Percentiles rank a stretch among this genome's conserved stretches.
phyloP scores from a whole-genome alignment of 2,329 filamentous ascomycete species.

The Sporothrix globosa region DNA sequence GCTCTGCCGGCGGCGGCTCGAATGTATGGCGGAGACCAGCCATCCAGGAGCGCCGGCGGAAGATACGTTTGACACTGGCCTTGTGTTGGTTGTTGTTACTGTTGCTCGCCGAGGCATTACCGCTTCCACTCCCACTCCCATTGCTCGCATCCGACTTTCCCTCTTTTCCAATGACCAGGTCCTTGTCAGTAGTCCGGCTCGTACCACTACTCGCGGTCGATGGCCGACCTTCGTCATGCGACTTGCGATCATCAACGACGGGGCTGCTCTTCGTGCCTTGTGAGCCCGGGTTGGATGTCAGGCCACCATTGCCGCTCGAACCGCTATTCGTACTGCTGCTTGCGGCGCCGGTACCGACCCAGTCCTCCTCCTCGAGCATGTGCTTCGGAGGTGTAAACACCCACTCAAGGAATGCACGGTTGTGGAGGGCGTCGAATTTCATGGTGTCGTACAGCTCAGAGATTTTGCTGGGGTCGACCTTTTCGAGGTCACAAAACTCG shows the following conservation, averaged over 20 bases:
- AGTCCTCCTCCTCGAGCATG: constrained; percentile 71
- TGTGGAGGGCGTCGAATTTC: constrained; percentile 98
- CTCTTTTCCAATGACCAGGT: constrained; percentile 39
- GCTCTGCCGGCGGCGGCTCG: constrained; percentile 63
- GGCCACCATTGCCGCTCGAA: not conserved
- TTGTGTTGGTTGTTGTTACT: constrained; percentile 36
- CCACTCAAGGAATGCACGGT: constrained; percentile 95
- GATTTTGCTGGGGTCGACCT: constrained; percentile 98
- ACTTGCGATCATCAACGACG: constrained; percentile 30
- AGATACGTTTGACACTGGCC: constrained; percentile 55
- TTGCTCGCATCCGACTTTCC: constrained; percentile 36
- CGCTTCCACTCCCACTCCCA: not conserved
- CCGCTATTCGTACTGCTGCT: not conserved
- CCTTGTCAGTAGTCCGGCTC: constrained; percentile 32
- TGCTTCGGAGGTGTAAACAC: constrained; percentile 85
- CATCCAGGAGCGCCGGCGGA: constrained; percentile 64
- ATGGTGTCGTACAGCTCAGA: constrained; percentile 98
- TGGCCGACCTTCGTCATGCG: constrained; percentile 31
- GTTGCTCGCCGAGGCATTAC: not conserved
- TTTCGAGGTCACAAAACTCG: constrained; percentile 95
- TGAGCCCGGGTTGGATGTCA: constrained; percentile 16
- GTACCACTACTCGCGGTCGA: constrained; percentile 6
- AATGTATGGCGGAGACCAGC: constrained; percentile 52
- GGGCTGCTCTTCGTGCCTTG: not conserved
- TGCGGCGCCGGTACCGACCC: constrained; percentile 34